phyloP scores from a whole-genome alignment of 306 rosid genomes.

The Lagenaria siceraria region DNA sequence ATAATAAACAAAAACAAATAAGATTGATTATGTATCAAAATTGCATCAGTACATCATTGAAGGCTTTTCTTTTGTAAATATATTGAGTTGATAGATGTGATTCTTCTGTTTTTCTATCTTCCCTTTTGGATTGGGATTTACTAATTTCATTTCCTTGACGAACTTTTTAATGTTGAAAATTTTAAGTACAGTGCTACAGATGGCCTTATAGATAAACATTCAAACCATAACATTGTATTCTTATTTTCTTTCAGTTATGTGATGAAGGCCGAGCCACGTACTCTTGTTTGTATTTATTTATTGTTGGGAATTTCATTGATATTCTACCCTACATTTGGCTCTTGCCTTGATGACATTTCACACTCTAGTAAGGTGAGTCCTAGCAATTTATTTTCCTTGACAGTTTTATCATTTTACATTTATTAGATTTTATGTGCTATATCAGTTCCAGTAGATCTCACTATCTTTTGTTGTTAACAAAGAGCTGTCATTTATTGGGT shows the following conservation, averaged over 20 bases:
- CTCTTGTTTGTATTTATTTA: constrained; percentile 8
- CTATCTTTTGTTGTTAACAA: not conserved
- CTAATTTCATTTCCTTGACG: not conserved
- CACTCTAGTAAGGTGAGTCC: constrained; percentile 39
- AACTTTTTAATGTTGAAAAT: not conserved
- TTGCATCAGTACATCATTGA: too few relatives aligned
- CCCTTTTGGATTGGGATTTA: not conserved
- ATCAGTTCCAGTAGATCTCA: not conserved
- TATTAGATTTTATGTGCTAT: not conserved
- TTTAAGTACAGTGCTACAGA: not conserved
- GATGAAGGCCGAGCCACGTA: not conserved
- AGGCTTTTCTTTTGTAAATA: too few relatives aligned
- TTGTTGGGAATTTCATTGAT: constrained; percentile 24
- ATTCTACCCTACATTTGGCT: constrained; percentile 13
- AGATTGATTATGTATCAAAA: too few relatives aligned
- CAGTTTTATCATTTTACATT: not conserved
- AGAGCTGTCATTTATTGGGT: not conserved
- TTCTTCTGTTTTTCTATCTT: not conserved
- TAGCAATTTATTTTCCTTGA: not conserved
- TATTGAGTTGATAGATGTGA: not conserved
- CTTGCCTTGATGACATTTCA: constrained; percentile 25
- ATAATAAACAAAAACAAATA: too few relatives aligned
- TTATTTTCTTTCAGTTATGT: not conserved
- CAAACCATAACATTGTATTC: not conserved
- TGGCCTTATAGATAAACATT: not conserved